Base-by-base conservation (phyloP, 805 yeast species). In the Gaillardinia entomophila region DNA sequence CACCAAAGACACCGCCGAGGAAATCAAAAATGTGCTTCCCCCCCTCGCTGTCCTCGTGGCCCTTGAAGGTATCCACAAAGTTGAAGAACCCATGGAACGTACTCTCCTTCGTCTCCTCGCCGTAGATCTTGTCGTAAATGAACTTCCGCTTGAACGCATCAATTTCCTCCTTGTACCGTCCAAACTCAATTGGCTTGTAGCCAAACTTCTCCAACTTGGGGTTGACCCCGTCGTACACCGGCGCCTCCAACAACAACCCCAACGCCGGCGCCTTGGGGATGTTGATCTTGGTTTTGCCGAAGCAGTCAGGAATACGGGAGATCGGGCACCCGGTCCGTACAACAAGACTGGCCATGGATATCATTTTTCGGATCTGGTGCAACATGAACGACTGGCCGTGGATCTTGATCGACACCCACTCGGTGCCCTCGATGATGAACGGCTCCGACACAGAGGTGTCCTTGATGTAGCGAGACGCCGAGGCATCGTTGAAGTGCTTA, bases 341-440 rank as follows among this genome's bases (percentile, higher is more conserved):
- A 12, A 84, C 77, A 36, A 90, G 67, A 0, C 89, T 76, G 1
- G 95, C 95, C 94, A 90, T 82, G 15, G 96, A 90, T 38, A 92
- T 86, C 97, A 92, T 92, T 55, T 92, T 92, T 55, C 98, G 79
- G 52, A 92, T 92, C 69, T 90, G 98, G 62, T 90, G 97, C 42
- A 92, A 71, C 97, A 92, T 92, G 60, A 92, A 92, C 3, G 96
- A 86, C 62, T 92, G 98, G 6, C 98, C 98, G 57, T 92, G 98
- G 44, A 92, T 86, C 64, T 90, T 89, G 50, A 92, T 82, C 2
- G 96, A 85, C 2, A 86, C 73, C 98, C 98, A 92, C 54, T 92
- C 97, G 5, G 96, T 88, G 29, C 85, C 88, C 51, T 89, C 85
- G 44, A 90, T 89, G 32, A 87, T 81, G 56, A 87, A 85, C 2